These are phyloP conservation scores for Arbutus unedo DNA, from an alignment of 148 eudicot species.

Conservation along the genomic window DNA sequence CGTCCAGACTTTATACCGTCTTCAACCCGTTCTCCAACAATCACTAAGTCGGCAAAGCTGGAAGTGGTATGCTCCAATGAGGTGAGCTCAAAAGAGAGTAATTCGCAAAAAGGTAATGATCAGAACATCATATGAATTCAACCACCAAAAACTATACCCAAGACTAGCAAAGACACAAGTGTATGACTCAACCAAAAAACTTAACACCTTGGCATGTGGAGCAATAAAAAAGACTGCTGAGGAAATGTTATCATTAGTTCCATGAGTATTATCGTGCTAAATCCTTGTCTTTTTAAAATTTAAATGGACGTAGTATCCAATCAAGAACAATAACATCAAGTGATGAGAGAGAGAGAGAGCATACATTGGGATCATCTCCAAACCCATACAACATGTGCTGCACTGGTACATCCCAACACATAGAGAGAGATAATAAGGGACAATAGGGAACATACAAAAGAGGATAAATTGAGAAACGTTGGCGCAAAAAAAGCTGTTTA, in stretches of 20 bases:
- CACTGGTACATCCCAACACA: slow-evolving; percentile 47
- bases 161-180: not conserved
- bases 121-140: not conserved
- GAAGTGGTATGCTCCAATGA: no score
- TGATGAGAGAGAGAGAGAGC: not conserved
- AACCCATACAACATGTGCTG: slow-evolving; percentile 98
- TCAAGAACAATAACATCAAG: not conserved
- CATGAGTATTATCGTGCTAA: not conserved
- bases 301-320: not conserved
- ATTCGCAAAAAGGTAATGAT: not conserved
- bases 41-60: no score
- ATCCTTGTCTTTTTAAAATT: not conserved
- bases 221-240: not conserved
- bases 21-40: no score
- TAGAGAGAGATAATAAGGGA: not conserved
- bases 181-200: not conserved
- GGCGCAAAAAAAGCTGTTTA: not conserved
- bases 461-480: not conserved
- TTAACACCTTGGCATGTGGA: not conserved
- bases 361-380: slow-evolving; percentile 86
- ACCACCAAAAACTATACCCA: not conserved
- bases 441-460: not conserved
- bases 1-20: no score
- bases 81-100: not conserved
- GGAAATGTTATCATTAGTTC: not conserved